Evolutionary conservation across 331 rosid species (phyloP), one percentile per base, ranked within the genome.

Genomic region (Malus hybrid): DNA sequence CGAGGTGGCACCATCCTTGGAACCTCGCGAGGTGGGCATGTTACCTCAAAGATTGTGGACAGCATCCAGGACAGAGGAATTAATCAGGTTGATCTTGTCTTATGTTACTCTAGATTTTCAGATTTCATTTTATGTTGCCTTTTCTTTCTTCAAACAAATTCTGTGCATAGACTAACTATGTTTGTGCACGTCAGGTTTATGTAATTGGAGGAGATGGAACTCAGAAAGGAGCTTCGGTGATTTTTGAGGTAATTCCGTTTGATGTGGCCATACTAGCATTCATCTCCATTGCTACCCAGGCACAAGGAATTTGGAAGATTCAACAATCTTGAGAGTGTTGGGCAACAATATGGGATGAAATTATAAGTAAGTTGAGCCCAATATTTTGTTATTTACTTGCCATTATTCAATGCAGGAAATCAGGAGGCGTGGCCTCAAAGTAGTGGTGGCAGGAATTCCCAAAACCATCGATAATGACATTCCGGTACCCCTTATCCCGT

Each of bases 151-250:
- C 24, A 14, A 20, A 50, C 32, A 20, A n/a, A 29, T 46, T 56
- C 22, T 33, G 46, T 31, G 29, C 60, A 5, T 18, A 18, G 46
- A 71, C 54, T 75, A 15, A 48, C 11, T 73, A 1, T 61, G 57
- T 44, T 57, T 16, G 28, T 65, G 74, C 20, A n/a, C 27, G 55
- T 78, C 77, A 84, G 91, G 92, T 86, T 71, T 88, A 88, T 72
- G 79, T 84, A 55, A 64, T 82, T 31, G 90, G 88, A 71, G 89
- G 93, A 69, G 90, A 88, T 67, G 93, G 93, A 71, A 86, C 93
- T 60, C 90, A 88, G n/a, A 88, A 63, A 77, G 87, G 90, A 34
- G 87, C 85, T 81, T 77, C 88, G 4, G 59, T 75, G 48, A 88
- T 88, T 79, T 86, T 60, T 70, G 88, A 86, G 86, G 90, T 86